A percentile compares a stretch with the other conserved stretches of the same genome.
phyloP scores from a whole-genome alignment of 2,329 filamentous ascomycete genomes.

The Xylaria polymorpha region DNA sequence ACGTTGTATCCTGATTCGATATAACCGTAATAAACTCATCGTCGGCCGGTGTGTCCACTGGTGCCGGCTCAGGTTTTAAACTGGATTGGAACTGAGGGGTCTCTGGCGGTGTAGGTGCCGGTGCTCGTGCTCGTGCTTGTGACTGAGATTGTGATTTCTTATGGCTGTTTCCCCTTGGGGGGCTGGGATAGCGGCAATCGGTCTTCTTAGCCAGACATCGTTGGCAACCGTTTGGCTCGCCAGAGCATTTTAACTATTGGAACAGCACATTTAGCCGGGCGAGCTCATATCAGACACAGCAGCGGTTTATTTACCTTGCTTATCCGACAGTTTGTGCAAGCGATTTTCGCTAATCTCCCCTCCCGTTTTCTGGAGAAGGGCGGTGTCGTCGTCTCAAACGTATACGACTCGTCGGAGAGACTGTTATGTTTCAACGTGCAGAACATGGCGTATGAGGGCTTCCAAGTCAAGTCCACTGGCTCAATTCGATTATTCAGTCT shows the following conservation, averaged over 20 bases:
- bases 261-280: constrained; percentile 17
- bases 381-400: constrained; percentile 38
- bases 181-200: constrained; percentile 37
- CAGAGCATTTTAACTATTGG: constrained; percentile 38
- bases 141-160: constrained; percentile 29
- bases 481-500: not conserved
- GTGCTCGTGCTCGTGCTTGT: constrained; percentile 15
- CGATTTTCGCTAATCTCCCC: constrained; percentile 38
- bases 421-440: constrained; percentile 39
- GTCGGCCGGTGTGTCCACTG: constrained; percentile 19
- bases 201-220: constrained; percentile 37
- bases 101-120: constrained; percentile 36
- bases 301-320: constrained; percentile 36
- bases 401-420: constrained; percentile 37
- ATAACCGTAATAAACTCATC: constrained; percentile 33
- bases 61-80: constrained; percentile 22
- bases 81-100: constrained; percentile 31
- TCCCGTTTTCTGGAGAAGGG: constrained; percentile 39
- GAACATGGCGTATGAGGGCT: constrained; percentile 30
- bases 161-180: constrained; percentile 33
- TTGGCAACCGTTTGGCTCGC: constrained; percentile 36
- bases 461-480: not conserved
- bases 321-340: constrained; percentile 39
- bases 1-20: constrained; percentile 32
- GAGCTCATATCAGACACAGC: not conserved